Evolutionary conservation across 2,329 filamentous ascomycete genomes (phyloP).

Genomic region (Colletotrichum incanum): DNA sequence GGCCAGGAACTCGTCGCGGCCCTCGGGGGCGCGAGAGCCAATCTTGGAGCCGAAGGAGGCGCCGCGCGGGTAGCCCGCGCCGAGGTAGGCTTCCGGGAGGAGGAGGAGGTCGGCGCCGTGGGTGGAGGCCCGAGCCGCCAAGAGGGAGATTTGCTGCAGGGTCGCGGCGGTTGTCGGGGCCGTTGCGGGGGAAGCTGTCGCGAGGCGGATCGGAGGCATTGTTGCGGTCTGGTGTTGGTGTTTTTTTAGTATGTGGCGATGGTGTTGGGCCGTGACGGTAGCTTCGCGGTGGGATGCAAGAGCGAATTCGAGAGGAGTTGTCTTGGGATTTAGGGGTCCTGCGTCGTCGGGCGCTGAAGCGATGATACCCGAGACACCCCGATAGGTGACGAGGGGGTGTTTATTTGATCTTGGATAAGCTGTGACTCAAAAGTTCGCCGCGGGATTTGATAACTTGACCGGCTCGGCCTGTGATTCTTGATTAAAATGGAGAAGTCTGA

Average conservation of each 20-base stretch:
- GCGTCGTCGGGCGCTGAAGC: neutral
- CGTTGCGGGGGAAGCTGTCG: slow-evolving; percentile 70
- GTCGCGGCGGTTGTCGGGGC: slow-evolving; percentile 70
- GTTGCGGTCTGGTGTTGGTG: neutral
- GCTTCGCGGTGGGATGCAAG: neutral
- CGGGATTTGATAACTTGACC: slow-evolving; percentile 23
- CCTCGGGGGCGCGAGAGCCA: slow-evolving; percentile 77
- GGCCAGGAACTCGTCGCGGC: slow-evolving; percentile 84
- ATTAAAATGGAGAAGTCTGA: neutral
- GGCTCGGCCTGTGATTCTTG: neutral
- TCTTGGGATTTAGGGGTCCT: neutral
- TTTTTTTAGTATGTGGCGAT: neutral
- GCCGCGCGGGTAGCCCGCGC: slow-evolving; percentile 86
- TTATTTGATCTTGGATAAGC: neutral
- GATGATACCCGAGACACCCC: neutral
- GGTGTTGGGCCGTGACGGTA: neutral
- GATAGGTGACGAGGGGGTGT: neutral
- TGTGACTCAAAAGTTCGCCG: neutral
- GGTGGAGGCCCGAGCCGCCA: slow-evolving; percentile 75
- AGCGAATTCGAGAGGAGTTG: neutral
- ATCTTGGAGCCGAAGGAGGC: slow-evolving; percentile 83
- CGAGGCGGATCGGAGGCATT: slow-evolving; percentile 61
- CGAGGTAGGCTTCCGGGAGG: slow-evolving; percentile 93
- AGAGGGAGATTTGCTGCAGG: slow-evolving; percentile 74
- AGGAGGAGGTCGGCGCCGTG: slow-evolving; percentile 78